Evolutionary conservation across 305 asterid genomes (phyloP), one percentile per base, ranked within the genome.

Genomic region (Fraxinus ornus): DNA sequence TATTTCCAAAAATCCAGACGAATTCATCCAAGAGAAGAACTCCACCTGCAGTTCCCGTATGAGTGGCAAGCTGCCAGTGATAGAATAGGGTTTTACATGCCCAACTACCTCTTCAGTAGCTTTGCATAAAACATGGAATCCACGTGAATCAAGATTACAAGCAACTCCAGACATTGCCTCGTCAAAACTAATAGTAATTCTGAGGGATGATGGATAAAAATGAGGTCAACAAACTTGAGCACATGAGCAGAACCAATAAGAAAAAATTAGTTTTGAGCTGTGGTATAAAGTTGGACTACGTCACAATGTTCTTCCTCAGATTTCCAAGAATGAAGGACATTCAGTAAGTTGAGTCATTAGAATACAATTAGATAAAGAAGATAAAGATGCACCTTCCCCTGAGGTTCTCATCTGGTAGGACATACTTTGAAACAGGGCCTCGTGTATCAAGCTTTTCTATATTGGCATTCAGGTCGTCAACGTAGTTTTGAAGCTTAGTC

Each of bases 101-200:
- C 99, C 99, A 76, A 95, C 97, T 74, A 88, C 95, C 87, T 91
- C 97, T 91, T 95, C 91, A 37, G 99, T 95, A 77, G 99, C 98
- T 88, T 94, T 93, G 90, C 98, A 94, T 68, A 95, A 83, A 52
- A 94, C 97, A 79, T 86, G 94, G 91, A 85, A 95, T 52, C 99
- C 99, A 75, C 86, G 94, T 79, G 99, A 95, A 13, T 94, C 95
- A 73, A 94, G 98, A 88, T 90, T 85, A 86, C 99, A 95, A 74
- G 99, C 99, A 86, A 96, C 97, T 86, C 99, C 98, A 72, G 92
- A 84, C 5, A 57, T 73, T 60, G 98, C 90, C 88, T 90, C 95
- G 35, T 94, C 94, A 72, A 94, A 96, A 85, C 91, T 91, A 80
- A 96, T 92, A 49, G 82, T 49, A 81, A 96, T 80, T 80, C 98